Evolutionary conservation across 176 grass and related monocot genomes (phyloP).

Genomic region (Puya raimondii): DNA sequence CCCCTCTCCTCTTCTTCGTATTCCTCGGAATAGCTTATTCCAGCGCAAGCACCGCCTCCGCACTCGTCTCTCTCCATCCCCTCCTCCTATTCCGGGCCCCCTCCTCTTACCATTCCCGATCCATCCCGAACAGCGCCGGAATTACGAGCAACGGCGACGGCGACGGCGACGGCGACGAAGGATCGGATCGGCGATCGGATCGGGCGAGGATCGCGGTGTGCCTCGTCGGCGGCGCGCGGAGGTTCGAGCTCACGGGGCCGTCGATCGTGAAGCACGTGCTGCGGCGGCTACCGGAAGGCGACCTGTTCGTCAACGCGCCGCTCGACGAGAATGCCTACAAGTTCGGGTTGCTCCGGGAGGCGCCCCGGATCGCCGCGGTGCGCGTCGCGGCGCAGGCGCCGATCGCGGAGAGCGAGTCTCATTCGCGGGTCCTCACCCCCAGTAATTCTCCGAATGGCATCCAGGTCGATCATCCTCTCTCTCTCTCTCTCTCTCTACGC

Average conservation of each 20-base stretch:
- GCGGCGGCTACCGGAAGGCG: constrained; percentile 10
- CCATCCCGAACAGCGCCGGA: not conserved
- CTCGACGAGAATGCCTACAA: constrained; percentile 76
- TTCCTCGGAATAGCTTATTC: not conserved
- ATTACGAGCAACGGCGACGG: too few species aligned
- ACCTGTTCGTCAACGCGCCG: constrained; percentile 81
- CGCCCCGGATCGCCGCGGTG: constrained; percentile 36
- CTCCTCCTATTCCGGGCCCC: too few species aligned
- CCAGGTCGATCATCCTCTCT: constrained; percentile 35
- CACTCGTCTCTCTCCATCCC: not conserved
- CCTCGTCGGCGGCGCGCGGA: constrained; percentile 66
- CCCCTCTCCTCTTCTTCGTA: not conserved
- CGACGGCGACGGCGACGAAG: not conserved
- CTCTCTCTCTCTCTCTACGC: not conserved
- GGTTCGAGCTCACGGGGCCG: constrained; percentile 87
- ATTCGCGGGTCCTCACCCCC: constrained; percentile 41
- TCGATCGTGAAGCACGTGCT: constrained; percentile 65
- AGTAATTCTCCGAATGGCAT: constrained; percentile 74
- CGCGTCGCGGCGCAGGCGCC: constrained; percentile 37
- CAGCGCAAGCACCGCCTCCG: not conserved
- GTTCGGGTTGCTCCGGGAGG: constrained; percentile 36
- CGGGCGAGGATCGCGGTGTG: constrained; percentile 49
- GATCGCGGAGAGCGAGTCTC: constrained; percentile 26
- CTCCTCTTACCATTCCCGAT: too few species aligned
- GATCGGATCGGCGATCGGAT: not conserved